Evolutionary conservation across 805 yeast genomes (phyloP), one percentile per base, ranked within the genome.

Genomic region (Lachancea thermotolerans): DNA sequence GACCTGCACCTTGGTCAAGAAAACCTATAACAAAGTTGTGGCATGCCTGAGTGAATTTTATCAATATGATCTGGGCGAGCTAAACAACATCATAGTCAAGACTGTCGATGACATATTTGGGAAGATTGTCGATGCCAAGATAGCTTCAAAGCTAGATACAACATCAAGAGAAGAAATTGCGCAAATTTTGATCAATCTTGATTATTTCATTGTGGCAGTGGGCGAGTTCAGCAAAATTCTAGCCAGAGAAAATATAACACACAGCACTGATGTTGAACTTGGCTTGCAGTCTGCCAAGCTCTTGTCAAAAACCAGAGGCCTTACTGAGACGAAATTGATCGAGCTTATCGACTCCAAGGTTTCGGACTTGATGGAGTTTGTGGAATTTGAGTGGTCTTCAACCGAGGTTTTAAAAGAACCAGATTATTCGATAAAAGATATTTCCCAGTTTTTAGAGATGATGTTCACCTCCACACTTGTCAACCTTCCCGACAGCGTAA

Each of bases 81-180:
- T 83, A 37, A 80, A 82, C 44, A 77, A 79, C 32, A 72, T 82
- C 16, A 69, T 85, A 41, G 74, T 77, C 11, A 71, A 69, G 9
- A 70, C 82, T 1, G 72, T 89, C 44, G 97, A 93, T 57, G 60
- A 68, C 17, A 76, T 88, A n/a, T 70, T 90, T 49, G 74, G 77
- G 15, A 74, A 77, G 37, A 77, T 85, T 1, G 84, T 91, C 1
- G 75, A 87, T 53, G 71, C 71, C 35, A 78, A 81, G 48, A 77
- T 85, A 39, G 73, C 77, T 46, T 72, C 74, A 11, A 79, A 80
- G 49, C 73, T 84, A 40, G 75, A 78, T 52, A 74, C 89, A 2
- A 77, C 82, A 10, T 85, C 89, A 50, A 85, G 95, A 58, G 98
- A 91, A 64, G 90, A 88, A 53, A 76, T 88, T 25, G 83, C 96